phyloP scores from a whole-genome alignment of 306 rosid species.

The Coriaria nepalensis region DNA sequence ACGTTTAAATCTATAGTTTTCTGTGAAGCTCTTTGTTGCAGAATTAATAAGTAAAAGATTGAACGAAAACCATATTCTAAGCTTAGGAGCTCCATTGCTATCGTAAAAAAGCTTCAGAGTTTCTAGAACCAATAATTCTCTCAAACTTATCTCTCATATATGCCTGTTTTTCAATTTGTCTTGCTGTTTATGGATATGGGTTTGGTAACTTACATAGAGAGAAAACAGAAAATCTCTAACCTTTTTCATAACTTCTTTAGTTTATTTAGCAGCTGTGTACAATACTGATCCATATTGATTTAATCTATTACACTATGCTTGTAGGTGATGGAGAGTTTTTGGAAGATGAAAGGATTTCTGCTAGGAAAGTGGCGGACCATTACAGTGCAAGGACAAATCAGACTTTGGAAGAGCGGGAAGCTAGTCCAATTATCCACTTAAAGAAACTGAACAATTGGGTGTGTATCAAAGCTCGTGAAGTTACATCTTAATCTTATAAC shows the following conservation, averaged over 20 bases:
- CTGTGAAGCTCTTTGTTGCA: background rate
- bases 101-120: too few species aligned
- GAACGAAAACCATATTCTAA: too few species aligned
- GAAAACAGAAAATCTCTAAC: conserved; percentile 5
- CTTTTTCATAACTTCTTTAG: conserved; percentile 11
- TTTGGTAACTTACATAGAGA: too few species aligned
- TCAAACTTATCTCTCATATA: too few species aligned
- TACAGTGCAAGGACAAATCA: conserved; percentile 86
- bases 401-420: conserved; percentile 81
- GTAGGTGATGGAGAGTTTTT: conserved; percentile 56
- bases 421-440: conserved; percentile 80
- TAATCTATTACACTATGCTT: conserved; percentile 13
- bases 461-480: background rate
- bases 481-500: background rate
- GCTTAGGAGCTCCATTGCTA: too few species aligned
- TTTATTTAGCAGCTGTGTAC: background rate
- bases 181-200: too few species aligned
- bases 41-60: too few species aligned
- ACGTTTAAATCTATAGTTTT: conserved; percentile 14
- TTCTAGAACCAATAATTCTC: too few species aligned
- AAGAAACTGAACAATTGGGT: conserved; percentile 96
- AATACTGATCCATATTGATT: background rate
- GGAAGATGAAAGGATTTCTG: conserved; percentile 72
- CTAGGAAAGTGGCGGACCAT: conserved; percentile 93
- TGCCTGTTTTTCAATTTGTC: too few species aligned